phyloP scores from a whole-genome alignment of 2,329 filamentous ascomycete species.

The Kalmusia sp. region DNA sequence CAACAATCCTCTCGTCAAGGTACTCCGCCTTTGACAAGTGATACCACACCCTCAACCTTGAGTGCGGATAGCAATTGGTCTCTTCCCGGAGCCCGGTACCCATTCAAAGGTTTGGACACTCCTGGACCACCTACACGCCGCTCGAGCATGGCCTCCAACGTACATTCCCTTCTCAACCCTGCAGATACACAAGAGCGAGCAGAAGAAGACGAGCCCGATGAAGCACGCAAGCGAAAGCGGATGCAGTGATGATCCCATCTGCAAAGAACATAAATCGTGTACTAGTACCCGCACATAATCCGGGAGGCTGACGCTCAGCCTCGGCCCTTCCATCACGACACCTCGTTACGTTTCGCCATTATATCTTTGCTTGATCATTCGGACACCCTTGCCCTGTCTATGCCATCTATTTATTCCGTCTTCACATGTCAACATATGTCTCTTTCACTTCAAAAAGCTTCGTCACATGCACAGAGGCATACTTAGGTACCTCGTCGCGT shows the following conservation, averaged over 20 bases:
- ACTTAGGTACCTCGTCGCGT: neutral
- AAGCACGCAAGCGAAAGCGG: constrained; percentile 68
- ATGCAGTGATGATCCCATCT: constrained; percentile 30
- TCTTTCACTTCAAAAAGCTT: constrained; percentile 9
- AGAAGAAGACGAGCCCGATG: constrained; percentile 67
- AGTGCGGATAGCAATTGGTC: constrained; percentile 64
- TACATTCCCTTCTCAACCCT: constrained; percentile 71
- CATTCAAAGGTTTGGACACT: constrained; percentile 58
- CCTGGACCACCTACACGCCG: constrained; percentile 69
- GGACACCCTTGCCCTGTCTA: neutral
- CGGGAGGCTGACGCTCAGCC: neutral
- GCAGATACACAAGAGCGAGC: constrained; percentile 71
- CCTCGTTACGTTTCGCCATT: constrained; percentile 6
- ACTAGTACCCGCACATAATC: constrained; percentile 20
- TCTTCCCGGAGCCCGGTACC: constrained; percentile 58
- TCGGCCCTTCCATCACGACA: constrained; percentile 5
- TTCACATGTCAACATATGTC: neutral
- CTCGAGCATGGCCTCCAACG: constrained; percentile 75
- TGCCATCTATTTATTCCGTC: neutral
- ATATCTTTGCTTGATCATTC: constrained; percentile 3
- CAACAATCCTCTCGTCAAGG: constrained; percentile 60
- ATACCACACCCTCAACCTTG: constrained; percentile 57
- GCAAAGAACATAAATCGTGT: constrained; percentile 14
- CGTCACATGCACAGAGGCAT: constrained; percentile 10
- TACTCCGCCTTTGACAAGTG: constrained; percentile 59